Evolutionary conservation across 1,139 yeast genomes (phyloP).

Genomic region (Sporopachydermia cereana): DNA sequence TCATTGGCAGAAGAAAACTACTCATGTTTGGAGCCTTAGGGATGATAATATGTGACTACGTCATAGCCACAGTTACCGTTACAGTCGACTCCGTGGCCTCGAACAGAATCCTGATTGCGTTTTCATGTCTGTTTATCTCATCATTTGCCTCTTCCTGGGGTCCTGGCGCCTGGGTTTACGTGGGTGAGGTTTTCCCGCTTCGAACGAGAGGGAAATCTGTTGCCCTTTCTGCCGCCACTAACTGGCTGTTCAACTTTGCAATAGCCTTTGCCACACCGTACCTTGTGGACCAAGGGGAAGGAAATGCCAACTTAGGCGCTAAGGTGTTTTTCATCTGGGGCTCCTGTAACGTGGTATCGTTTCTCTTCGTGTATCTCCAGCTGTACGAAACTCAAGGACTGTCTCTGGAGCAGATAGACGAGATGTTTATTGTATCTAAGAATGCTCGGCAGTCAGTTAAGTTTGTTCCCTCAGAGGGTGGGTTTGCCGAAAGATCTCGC

Average conservation of each 20-base stretch:
- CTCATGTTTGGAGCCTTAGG: slow-evolving; percentile 44
- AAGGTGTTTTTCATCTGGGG: slow-evolving; percentile 73
- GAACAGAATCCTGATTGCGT: slow-evolving; percentile 50
- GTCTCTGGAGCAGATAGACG: slow-evolving; percentile 56
- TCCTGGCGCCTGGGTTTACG: slow-evolving; percentile 66
- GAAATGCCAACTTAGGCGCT: slow-evolving; percentile 49
- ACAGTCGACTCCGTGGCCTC: slow-evolving; percentile 29
- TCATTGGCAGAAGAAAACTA: slow-evolving; percentile 41
- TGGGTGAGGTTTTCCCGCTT: slow-evolving; percentile 64
- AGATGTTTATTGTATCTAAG: slow-evolving; percentile 25
- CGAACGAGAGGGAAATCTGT: slow-evolving; percentile 67
- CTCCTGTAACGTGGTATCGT: slow-evolving; percentile 29
- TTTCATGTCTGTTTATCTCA: slow-evolving; percentile 59
- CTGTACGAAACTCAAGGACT: slow-evolving; percentile 60
- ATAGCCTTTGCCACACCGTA: slow-evolving; percentile 67
- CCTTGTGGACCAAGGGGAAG: slow-evolving; percentile 50
- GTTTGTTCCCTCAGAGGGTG: background rate
- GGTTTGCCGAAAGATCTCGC: background rate
- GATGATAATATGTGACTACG: slow-evolving; percentile 48
- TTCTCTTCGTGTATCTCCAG: slow-evolving; percentile 39
- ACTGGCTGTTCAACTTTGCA: slow-evolving; percentile 69
- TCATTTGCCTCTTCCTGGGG: slow-evolving; percentile 78
- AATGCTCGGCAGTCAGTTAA: background rate
- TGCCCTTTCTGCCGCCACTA: slow-evolving; percentile 62
- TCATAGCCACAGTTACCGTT: slow-evolving; percentile 50